Conservation (phyloP, 805 yeast genomes). For the Hanseniaspora mollemarum region DNA sequence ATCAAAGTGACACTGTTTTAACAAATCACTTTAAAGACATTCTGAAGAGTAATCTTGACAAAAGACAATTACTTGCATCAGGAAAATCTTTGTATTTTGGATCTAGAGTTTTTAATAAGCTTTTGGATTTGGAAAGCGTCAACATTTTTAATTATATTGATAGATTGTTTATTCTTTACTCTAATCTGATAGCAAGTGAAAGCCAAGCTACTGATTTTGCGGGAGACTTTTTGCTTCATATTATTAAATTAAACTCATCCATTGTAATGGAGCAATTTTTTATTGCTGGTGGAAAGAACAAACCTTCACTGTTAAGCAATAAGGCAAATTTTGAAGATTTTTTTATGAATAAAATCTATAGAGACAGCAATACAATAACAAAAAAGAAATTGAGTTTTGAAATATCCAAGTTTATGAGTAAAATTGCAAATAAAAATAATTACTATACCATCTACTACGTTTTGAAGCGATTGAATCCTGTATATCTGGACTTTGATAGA, state of each 20-base stretch:
- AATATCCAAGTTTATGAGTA: neutral
- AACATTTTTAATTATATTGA: neutral
- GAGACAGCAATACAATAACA: neutral
- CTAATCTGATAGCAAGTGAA: neutral
- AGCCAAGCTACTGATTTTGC: no score
- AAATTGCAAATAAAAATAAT: neutral
- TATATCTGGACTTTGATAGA: conserved; percentile 4
- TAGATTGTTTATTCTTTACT: neutral
- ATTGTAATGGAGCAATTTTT: conserved; percentile 1
- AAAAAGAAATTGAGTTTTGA: conserved; percentile 4
- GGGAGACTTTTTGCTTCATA: conserved; percentile 8
- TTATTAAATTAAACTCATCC: conserved; percentile 1
- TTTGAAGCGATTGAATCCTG: conserved; percentile 6
- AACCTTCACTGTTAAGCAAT: neutral
- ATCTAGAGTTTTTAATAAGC: conserved; percentile 26
- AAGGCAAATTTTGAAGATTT: neutral
- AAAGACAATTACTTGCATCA: neutral
- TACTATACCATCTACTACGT: neutral
- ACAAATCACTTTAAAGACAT: neutral
- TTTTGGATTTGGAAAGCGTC: neutral
- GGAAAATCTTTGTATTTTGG: conserved; percentile 26
- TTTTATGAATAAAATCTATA: conserved; percentile 5
- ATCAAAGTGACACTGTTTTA: neutral
- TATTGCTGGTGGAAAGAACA: neutral
- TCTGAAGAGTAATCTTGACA: neutral